Evolutionary conservation across 179 eudicot species (phyloP), one percentile per base, ranked within the genome.

Genomic region (Sideroxylon spinosum): DNA sequence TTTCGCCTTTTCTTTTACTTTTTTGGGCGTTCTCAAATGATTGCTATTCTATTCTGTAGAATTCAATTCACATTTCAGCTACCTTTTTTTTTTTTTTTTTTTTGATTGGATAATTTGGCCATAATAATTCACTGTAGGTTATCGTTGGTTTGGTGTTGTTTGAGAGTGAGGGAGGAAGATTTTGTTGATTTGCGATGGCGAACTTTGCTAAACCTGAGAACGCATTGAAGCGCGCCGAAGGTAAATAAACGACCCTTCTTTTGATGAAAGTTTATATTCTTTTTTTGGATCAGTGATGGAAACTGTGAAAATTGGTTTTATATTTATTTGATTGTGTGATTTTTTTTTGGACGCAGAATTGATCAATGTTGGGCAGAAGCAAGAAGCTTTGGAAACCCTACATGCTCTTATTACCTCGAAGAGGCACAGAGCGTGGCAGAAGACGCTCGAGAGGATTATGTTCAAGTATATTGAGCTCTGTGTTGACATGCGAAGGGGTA

Each of bases 381-480:
- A 88, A 81, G 98, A 88, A 64, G 98, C 97, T 0, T 78, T 94
- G 70, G 90, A 91, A 68, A 92, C 90, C 11, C 94, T 92, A 77
- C 98, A 91, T 76, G 89, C 84, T 77, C 82, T 91, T 74, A 94
- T 92, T 28, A 92, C 97, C 23, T 90, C 98, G 12, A 94, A 89
- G 86, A 90, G 92, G 88, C 81, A 92, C 22, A 85, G 95, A 78
- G 88, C 95, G 74, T 92, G 98, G 98, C 91, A 88, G 82, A 92
- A 90, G 83, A 82, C 93, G 6, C 81, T 84, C 61, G 98, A 94
- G 66, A 85, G 67, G 80, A 92, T 94, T 57, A 92, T 94, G 98
- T 87, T 88, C 78, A 93, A 89, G 74, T 89, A 92, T 79, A 83
- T 93, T 3, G 98, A 90, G 74, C 88, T 93, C 11, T 93, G 97